Percentiles rank a stretch among this genome's conserved stretches.
Evolutionary conservation across 2,329 filamentous ascomycete species (phyloP).

Genomic region (Neonectria coccinea): DNA sequence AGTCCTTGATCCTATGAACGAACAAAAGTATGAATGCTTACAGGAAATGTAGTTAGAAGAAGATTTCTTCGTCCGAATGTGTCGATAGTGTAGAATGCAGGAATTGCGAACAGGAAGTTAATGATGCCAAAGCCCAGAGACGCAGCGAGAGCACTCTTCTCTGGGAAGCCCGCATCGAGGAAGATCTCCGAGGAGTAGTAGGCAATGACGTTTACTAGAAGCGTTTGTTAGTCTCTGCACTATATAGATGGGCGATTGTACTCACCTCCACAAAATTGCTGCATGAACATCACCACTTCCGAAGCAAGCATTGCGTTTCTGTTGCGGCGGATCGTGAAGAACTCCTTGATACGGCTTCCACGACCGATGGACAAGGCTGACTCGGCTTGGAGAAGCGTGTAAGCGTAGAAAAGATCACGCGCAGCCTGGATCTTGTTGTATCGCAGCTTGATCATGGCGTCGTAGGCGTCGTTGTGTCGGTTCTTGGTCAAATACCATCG

Average conservation of each 20-base stretch:
- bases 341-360: constrained; percentile 62
- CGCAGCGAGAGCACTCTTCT: constrained; percentile 43
- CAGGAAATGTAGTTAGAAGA: constrained; percentile 44
- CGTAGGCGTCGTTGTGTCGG: constrained; percentile 60
- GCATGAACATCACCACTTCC: constrained; percentile 74
- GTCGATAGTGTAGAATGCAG: constrained; percentile 57
- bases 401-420: constrained; percentile 67
- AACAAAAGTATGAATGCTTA: constrained; percentile 10
- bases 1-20: background rate
- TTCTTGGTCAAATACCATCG: constrained; percentile 61
- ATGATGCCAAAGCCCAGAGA: constrained; percentile 58
- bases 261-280: constrained; percentile 65
- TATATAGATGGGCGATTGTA: too few species aligned
- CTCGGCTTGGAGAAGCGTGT: constrained; percentile 69
- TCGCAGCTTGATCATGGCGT: constrained; percentile 59
- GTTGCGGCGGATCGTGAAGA: constrained; percentile 71
- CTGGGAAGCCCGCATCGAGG: constrained; percentile 35
- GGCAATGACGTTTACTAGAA: constrained; percentile 40
- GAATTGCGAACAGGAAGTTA: constrained; percentile 68
- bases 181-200: constrained; percentile 47
- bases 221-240: background rate
- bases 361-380: constrained; percentile 46
- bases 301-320: constrained; percentile 64
- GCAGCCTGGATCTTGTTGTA: constrained; percentile 66
- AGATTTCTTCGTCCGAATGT: constrained; percentile 74